Evolutionary conservation across 1,139 yeast genomes (phyloP), one percentile per base, ranked within the genome.

Genomic region (Geotrichum siamense): DNA sequence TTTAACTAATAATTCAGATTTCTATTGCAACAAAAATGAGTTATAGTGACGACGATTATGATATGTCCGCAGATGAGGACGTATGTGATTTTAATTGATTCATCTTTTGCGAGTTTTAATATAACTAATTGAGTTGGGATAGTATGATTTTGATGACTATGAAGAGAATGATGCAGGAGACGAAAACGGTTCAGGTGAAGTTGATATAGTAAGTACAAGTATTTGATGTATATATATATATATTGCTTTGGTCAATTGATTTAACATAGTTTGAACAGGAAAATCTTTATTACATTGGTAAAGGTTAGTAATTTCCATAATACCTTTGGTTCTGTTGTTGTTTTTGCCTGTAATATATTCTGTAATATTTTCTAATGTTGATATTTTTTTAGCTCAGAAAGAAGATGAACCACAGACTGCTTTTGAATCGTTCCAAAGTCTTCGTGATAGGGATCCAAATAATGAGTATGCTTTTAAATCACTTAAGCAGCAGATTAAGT

Each of bases 401-500:
- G 85, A 79, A 51, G 87, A 80, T 39, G 76, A 78, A 38, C 63
- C 69, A 0, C 56, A 55, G 1, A 64, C 57, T 9, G 82, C 85
- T 0, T 55, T 74, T n/a, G 60, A 54, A 2, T 68, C 66, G 47
- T 73, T 79, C 44, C 53, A 56, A 8, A 58, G 57, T 17, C 67
- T 75, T 0, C 47, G 48, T 5, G 58, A 54, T 15, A 54, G 57
- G 3, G 62, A 26, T 59, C 57, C 10, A 53, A 53, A 39, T 39
- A 53, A 45, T 13, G 19, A 42, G 47, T 57, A 61, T 59, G 63
- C 74, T 2, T 79, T 81, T 60, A 81, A 78, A 52, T 70, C 86
- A 0, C 62, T 68, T 43, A 84, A 84, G 55, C 94, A 84, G 56
- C 62, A 74, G 30, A 69, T 82, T 41, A 84, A 84, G 61, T 9